A percentile compares a stretch with the other conserved stretches of the same genome.
phyloP scores from a whole-genome alignment of 1,284 basidiomycete species.

The Leccinum fuscescens region DNA sequence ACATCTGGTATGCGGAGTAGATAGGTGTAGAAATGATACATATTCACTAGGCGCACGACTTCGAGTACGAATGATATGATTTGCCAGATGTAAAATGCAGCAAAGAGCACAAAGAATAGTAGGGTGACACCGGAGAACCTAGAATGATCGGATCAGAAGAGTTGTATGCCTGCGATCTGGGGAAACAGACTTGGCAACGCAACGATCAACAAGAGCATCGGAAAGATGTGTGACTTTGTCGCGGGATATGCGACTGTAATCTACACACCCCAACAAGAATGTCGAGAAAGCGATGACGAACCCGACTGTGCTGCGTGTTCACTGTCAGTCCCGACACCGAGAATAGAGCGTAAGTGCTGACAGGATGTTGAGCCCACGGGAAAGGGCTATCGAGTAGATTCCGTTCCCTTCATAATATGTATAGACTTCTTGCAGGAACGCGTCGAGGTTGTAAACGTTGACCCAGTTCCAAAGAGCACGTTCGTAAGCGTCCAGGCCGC shows the following conservation, averaged over 20 bases:
- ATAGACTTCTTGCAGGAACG: slow-evolving; percentile 94
- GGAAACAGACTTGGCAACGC: slow-evolving; percentile 70
- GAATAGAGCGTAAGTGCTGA: slow-evolving; percentile 46
- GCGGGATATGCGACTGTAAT: slow-evolving; percentile 78
- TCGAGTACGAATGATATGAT: slow-evolving; percentile 62
- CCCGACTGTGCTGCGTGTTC: slow-evolving; percentile 76
- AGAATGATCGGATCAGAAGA: slow-evolving; percentile 10
- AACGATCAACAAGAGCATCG: slow-evolving; percentile 78
- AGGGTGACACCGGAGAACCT: slow-evolving; percentile 83
- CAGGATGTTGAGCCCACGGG: slow-evolving; percentile 88
- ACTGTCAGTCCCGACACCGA: slow-evolving; percentile 23
- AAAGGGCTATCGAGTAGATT: slow-evolving; percentile 89
- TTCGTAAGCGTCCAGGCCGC: slow-evolving; percentile 81
- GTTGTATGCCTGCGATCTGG: background rate
- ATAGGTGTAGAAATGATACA: slow-evolving; percentile 91
- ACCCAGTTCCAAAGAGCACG: slow-evolving; percentile 98
- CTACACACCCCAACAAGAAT: slow-evolving; percentile 92
- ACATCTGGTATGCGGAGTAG: slow-evolving; percentile 78
- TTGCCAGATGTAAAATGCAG: slow-evolving; percentile 79
- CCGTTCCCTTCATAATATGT: slow-evolving; percentile 96
- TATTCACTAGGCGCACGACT: slow-evolving; percentile 77
- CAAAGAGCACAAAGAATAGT: slow-evolving; percentile 81
- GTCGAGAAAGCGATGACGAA: slow-evolving; percentile 98
- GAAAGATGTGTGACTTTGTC: slow-evolving; percentile 65
- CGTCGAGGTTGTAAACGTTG: slow-evolving; percentile 95